Conservation (phyloP, 306 rosid species). For the Argentina anserina region DNA sequence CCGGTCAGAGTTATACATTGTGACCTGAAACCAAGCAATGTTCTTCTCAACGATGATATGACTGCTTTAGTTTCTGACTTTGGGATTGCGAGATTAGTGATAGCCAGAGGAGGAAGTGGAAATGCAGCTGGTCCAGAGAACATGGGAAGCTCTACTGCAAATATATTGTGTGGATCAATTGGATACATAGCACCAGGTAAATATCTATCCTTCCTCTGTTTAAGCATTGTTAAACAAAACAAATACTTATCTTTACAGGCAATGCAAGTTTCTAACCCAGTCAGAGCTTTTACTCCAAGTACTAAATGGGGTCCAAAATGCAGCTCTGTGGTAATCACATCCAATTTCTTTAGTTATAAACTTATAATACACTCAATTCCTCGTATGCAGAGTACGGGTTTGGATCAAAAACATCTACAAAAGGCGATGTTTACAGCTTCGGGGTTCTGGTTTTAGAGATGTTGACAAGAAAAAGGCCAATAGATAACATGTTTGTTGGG, state of each 20-base stretch:
- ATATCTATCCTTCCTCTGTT: background rate
- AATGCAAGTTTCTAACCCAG: background rate
- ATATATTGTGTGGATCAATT: conserved; percentile 51
- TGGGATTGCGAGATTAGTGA: conserved; percentile 59
- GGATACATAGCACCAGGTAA: conserved; percentile 79
- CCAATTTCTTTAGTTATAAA: background rate
- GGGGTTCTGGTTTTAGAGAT: conserved; percentile 70
- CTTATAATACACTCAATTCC: background rate
- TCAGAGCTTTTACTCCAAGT: background rate
- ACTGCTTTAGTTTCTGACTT: conserved; percentile 77
- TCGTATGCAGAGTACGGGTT: conserved; percentile 58
- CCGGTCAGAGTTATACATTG: conserved; percentile 68
- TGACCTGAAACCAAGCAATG: conserved; percentile 66
- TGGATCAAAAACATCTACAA: conserved; percentile 54
- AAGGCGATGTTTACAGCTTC: conserved; percentile 79
- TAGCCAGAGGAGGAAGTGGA: conserved; percentile 38
- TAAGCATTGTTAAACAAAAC: background rate
- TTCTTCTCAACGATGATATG: conserved; percentile 70
- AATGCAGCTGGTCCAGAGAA: conserved; percentile 39
- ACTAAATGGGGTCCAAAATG: background rate
- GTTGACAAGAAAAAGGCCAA: conserved; percentile 68
- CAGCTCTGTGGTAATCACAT: background rate
- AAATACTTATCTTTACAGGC: background rate
- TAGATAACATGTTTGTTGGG: conserved; percentile 55
- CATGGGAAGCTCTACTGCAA: conserved; percentile 60